Percentiles rank a stretch among this genome's conserved stretches.
phyloP scores from a whole-genome alignment of 2,329 filamentous ascomycete genomes.

The Alternaria longipes region DNA sequence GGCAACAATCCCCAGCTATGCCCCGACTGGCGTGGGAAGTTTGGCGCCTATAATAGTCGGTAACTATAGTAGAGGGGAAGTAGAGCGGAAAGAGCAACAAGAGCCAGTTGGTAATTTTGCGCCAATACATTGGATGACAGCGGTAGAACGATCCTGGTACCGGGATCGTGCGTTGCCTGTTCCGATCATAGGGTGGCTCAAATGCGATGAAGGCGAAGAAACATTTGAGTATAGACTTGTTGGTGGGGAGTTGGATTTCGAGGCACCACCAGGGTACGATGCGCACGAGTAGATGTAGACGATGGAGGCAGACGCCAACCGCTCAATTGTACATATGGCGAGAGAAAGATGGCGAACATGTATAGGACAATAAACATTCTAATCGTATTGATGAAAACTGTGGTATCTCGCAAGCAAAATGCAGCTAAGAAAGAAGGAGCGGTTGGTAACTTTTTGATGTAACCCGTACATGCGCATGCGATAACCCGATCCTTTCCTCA shows the following conservation, averaged over 20 bases:
- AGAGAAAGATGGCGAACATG: neutral
- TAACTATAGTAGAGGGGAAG: neutral
- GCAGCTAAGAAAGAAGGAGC: constrained; percentile 3
- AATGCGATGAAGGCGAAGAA: neutral
- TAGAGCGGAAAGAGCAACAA: neutral
- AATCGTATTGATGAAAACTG: constrained; percentile 10
- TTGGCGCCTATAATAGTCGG: neutral
- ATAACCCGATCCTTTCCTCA: neutral
- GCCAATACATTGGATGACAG: constrained; percentile 12
- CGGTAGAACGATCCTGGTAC: constrained; percentile 13
- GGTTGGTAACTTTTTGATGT: constrained; percentile 7
- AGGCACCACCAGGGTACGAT: neutral
- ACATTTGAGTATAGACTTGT: constrained; percentile 4
- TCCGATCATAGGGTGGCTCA: constrained; percentile 2
- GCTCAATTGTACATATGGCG: neutral
- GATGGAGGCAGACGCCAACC: neutral
- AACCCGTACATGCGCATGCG: neutral
- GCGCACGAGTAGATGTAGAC: neutral
- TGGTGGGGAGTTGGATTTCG: constrained; percentile 4
- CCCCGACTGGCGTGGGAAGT: neutral
- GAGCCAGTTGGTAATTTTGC: neutral
- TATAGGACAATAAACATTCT: neutral
- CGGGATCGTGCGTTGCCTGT: neutral
- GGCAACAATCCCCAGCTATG: neutral
- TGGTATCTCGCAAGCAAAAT: constrained; percentile 27